Percentiles rank a stretch among this genome's conserved stretches.
Conservation (phyloP, 805 yeast species). For the Naumovozyma castellii region DNA sequence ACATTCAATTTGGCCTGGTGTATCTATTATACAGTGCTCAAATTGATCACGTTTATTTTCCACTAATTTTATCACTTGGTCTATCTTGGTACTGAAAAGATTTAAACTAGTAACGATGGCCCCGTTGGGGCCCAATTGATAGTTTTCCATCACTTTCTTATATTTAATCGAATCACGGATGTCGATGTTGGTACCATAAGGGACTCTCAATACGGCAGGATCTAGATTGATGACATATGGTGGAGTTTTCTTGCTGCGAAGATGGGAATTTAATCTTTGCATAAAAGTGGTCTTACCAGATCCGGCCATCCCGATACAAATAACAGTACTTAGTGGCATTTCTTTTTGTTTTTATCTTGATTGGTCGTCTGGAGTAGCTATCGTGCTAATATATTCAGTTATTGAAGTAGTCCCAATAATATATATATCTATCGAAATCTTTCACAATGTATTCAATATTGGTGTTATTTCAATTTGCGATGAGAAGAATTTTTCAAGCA, state of each 20-base stretch:
- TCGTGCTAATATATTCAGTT: too few relatives aligned
- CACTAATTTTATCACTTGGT: constrained; percentile 79
- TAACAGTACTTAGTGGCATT: constrained; percentile 35
- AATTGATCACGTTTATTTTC: constrained; percentile 56
- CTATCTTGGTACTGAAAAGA: constrained; percentile 88
- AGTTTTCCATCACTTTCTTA: constrained; percentile 92
- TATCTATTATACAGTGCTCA: constrained; percentile 77
- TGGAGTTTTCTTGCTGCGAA: constrained; percentile 59
- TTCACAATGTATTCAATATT: too few relatives aligned
- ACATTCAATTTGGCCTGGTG: constrained; percentile 98
- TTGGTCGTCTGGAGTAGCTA: too few relatives aligned
- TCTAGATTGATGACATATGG: constrained; percentile 93
- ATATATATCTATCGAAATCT: too few relatives aligned
- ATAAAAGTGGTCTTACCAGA: constrained; percentile 96
- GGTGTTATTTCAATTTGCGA: not conserved
- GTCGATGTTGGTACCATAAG: constrained; percentile 89
- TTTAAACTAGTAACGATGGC: constrained; percentile 94
- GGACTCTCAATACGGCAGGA: constrained; percentile 93
- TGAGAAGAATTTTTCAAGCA: not conserved
- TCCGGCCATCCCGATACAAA: constrained; percentile 61
- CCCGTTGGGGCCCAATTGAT: constrained; percentile 94
- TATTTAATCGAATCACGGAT: constrained; percentile 93
- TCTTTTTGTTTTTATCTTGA: not conserved
- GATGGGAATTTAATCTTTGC: constrained; percentile 86
- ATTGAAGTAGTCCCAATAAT: too few relatives aligned